These are phyloP conservation scores for Hyphopichia khmerensis DNA, from an alignment of 1,139 yeast genomes.

Conservation along the genomic window DNA sequence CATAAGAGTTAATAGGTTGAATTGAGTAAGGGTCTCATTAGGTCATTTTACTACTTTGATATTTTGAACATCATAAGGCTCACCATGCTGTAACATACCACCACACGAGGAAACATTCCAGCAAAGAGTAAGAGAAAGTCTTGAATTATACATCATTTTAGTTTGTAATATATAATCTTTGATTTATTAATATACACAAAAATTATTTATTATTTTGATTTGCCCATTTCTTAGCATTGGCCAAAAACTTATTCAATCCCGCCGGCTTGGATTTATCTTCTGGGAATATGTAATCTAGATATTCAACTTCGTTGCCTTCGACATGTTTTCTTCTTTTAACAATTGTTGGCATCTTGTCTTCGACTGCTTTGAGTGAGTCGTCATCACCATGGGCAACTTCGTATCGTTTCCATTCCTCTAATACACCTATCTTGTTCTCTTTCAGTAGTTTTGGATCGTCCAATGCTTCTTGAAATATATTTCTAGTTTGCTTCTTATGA, in stretches of 20 bases:
- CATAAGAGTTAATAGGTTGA: too few species aligned
- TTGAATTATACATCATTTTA: too few species aligned
- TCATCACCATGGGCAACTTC: constrained; percentile 63
- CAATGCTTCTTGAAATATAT: constrained; percentile 57
- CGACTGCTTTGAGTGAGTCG: constrained; percentile 33
- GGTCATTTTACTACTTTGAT: too few species aligned
- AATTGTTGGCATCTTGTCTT: constrained; percentile 54
- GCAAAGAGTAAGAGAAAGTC: too few species aligned
- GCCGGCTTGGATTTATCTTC: constrained; percentile 42
- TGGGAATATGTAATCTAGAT: constrained; percentile 67
- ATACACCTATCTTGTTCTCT: constrained; percentile 51
- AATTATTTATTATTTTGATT: not conserved
- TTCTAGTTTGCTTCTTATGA: constrained; percentile 53
- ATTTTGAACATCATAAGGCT: too few species aligned
- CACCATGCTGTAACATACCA: too few species aligned
- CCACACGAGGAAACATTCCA: too few species aligned
- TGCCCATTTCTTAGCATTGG: constrained; percentile 65
- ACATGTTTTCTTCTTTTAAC: constrained; percentile 46
- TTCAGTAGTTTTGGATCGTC: constrained; percentile 31
- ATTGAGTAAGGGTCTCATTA: too few species aligned
- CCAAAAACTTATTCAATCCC: constrained; percentile 52
- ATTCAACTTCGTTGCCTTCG: constrained; percentile 54
- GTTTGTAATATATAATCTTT: not conserved
- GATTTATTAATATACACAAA: not conserved
- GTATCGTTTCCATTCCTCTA: constrained; percentile 66